Conservation (phyloP, 768 basidiomycete genomes). For the Naganishia vaughanmartiniae region DNA sequence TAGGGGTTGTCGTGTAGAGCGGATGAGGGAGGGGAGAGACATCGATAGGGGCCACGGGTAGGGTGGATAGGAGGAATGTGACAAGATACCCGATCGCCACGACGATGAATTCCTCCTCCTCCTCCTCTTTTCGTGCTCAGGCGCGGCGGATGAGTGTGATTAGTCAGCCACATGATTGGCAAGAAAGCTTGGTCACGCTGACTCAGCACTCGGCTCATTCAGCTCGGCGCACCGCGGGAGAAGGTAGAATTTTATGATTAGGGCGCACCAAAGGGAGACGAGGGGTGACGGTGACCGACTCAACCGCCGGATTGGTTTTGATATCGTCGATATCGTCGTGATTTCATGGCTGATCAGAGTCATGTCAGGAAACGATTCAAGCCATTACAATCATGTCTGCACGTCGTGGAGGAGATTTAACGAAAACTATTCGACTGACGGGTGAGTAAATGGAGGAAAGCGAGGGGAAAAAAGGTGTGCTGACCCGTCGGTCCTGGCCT, state of each 20-base stretch:
- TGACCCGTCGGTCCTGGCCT: background rate
- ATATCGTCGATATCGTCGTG: background rate
- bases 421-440: constrained; percentile 15
- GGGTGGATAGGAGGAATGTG: no score
- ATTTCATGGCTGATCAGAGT: background rate
- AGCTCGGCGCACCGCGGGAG: background rate
- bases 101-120: no score
- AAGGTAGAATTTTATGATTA: no score
- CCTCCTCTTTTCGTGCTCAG: no score
- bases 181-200: background rate
- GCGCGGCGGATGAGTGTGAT: no score
- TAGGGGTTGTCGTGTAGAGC: no score
- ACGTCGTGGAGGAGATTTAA: constrained; percentile 11
- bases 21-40: no score
- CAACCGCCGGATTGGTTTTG: background rate
- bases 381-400: constrained; percentile 5
- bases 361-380: background rate
- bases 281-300: constrained; percentile 11
- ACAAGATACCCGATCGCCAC: no score
- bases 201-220: background rate
- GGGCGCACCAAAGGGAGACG: no score
- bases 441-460: background rate
- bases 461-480: background rate
- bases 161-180: background rate
- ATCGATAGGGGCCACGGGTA: no score